Conservation (phyloP, 2,329 filamentous ascomycete genomes). For the Pestalotiopsis sp. region DNA sequence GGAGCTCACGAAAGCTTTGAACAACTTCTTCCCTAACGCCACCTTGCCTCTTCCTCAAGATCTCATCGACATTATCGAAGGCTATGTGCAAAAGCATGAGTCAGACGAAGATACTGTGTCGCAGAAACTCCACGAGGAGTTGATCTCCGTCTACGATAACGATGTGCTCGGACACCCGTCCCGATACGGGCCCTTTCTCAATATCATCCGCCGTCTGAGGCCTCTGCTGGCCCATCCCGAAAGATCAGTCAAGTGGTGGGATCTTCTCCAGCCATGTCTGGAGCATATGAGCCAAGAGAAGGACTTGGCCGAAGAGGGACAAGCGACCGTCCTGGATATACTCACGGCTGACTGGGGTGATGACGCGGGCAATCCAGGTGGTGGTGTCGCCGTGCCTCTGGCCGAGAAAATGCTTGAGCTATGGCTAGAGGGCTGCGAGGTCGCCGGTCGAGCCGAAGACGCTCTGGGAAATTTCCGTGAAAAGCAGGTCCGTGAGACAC, state of each 20-base stretch:
- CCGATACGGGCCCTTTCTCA: constrained; percentile 68
- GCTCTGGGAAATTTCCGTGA: constrained; percentile 46
- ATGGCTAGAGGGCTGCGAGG: constrained; percentile 54
- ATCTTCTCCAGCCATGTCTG: constrained; percentile 58
- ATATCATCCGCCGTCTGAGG: constrained; percentile 64
- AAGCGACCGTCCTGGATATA: constrained; percentile 65
- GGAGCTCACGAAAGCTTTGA: constrained; percentile 61
- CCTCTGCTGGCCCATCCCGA: constrained; percentile 64
- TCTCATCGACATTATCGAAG: constrained; percentile 61
- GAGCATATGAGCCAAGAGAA: constrained; percentile 62
- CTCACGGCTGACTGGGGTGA: constrained; percentile 64
- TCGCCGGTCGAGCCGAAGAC: constrained; percentile 36
- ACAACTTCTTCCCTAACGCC: constrained; percentile 49
- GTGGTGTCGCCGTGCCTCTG: constrained; percentile 39
- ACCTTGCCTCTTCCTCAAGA: constrained; percentile 67
- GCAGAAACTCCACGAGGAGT: constrained; percentile 75
- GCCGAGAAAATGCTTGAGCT: constrained; percentile 54
- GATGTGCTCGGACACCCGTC: constrained; percentile 58
- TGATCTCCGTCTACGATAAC: constrained; percentile 67
- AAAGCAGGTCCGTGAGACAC: constrained; percentile 50
- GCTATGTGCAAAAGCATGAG: constrained; percentile 67
- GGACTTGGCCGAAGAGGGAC: constrained; percentile 63
- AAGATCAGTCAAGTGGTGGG: constrained; percentile 73
- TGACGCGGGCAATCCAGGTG: constrained; percentile 43
- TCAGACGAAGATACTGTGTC: constrained; percentile 67